Percentiles rank a stretch among this genome's conserved stretches.
These are phyloP conservation scores for Mytilinidion resinicola DNA, from an alignment of 495 filamentous ascomycete species.

Conservation along the genomic window DNA sequence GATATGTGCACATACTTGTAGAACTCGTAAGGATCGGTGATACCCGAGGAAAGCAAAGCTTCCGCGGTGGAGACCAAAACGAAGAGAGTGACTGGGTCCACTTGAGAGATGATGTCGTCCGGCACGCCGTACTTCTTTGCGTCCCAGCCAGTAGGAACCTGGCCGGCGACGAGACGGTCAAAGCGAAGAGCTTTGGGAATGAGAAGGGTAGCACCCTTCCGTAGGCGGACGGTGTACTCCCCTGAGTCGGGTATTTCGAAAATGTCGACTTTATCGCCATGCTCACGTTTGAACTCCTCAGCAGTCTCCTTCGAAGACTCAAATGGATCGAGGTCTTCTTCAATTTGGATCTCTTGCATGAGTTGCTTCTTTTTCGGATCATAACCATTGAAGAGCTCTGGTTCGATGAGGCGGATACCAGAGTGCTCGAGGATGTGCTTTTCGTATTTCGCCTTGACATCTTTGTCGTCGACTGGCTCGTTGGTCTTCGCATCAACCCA, in stretches of 20 bases:
- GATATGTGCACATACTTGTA: constrained; percentile 99
- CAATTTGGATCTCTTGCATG: constrained; percentile 92
- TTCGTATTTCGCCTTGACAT: constrained; percentile 94
- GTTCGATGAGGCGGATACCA: constrained; percentile 95
- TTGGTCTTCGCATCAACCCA: constrained; percentile 95
- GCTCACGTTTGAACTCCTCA: constrained; percentile 92
- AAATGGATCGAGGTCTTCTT: constrained; percentile 95
- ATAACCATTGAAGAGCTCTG: constrained; percentile 94
- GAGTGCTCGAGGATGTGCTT: constrained; percentile 93
- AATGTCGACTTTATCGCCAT: constrained; percentile 94
- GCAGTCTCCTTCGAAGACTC: constrained; percentile 96
- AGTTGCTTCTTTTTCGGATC: constrained; percentile 98
- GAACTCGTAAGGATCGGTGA: constrained; percentile 99
- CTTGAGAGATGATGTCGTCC: constrained; percentile 95
- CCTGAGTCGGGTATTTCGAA: constrained; percentile 93
- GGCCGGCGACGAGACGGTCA: constrained; percentile 93
- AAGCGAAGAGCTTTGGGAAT: constrained; percentile 96
- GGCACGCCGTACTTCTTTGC: constrained; percentile 91
- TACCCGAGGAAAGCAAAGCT: constrained; percentile 81
- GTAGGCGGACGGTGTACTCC: constrained; percentile 87
- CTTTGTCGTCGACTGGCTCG: constrained; percentile 96
- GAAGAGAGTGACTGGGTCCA: constrained; percentile 91
- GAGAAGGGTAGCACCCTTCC: constrained; percentile 87
- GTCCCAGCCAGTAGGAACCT: constrained; percentile 95
- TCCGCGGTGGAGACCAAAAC: constrained; percentile 92